phyloP scores from a whole-genome alignment of 208 protist species.

The Wallacemonas rigidus region DNA sequence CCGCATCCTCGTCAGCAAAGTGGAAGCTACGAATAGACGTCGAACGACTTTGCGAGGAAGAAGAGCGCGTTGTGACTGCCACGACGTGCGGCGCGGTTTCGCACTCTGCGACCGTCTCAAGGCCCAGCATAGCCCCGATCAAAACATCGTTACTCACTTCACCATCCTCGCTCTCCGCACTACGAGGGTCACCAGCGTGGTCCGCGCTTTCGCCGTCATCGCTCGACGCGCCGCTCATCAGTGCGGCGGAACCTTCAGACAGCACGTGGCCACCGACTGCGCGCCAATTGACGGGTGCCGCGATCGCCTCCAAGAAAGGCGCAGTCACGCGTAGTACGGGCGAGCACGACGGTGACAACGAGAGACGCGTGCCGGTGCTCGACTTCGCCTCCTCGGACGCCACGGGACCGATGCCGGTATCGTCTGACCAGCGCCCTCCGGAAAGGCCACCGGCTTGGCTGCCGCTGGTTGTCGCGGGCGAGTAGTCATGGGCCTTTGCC shows the following conservation, averaged over 20 bases:
- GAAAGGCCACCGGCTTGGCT: too few species aligned
- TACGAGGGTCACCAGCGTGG: background rate
- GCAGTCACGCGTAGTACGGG: too few species aligned
- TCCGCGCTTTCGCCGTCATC: background rate
- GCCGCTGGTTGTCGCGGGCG: too few species aligned
- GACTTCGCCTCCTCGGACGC: too few species aligned
- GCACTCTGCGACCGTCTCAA: background rate
- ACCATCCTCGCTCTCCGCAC: background rate
- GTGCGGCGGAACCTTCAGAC: background rate
- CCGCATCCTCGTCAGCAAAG: slow-evolving; percentile 1
- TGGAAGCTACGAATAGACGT: slow-evolving; percentile 4
- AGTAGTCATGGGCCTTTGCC: too few species aligned
- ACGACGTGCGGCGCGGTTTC: background rate
- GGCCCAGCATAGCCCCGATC: background rate
- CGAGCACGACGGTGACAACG: too few species aligned
- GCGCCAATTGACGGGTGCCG: background rate
- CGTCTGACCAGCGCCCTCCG: too few species aligned
- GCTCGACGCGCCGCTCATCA: too few species aligned
- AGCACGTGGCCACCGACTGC: background rate
- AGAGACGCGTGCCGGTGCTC: too few species aligned
- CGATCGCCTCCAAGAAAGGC: background rate
- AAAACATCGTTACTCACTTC: background rate
- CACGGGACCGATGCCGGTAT: too few species aligned
- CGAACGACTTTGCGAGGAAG: background rate
- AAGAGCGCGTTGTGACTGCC: background rate